A percentile compares a stretch with the other conserved stretches of the same genome.
These are phyloP conservation scores for Penicillium goetzii DNA, from an alignment of 495 filamentous ascomycete genomes.

Conservation along the genomic window DNA sequence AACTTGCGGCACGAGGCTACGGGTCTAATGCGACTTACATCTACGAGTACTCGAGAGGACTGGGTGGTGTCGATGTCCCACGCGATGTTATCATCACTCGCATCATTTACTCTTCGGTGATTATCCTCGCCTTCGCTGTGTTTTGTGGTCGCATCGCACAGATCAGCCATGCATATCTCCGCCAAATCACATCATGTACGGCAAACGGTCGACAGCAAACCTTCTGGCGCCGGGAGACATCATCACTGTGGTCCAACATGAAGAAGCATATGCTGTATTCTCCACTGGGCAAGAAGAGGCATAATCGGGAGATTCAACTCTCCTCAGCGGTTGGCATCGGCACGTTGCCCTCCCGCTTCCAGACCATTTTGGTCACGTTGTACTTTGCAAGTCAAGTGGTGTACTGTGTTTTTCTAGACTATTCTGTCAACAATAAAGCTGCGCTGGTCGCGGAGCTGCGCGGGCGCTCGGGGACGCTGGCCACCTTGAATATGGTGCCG, in stretches of 20 bases:
- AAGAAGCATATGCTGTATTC: conserved; percentile 85
- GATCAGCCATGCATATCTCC: conserved; percentile 67
- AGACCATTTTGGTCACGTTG: conserved; percentile 70
- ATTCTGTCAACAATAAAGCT: conserved; percentile 52
- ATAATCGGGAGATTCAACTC: conserved; percentile 88
- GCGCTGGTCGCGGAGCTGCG: conserved; percentile 69
- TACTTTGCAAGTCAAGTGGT: conserved; percentile 79
- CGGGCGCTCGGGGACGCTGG: conserved; percentile 81
- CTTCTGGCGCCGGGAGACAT: conserved; percentile 67
- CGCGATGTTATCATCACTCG: conserved; percentile 48
- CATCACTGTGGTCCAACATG: conserved; percentile 67
- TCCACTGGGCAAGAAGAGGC: conserved; percentile 78
- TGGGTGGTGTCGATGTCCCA: conserved; percentile 49
- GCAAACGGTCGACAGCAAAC: conserved; percentile 51
- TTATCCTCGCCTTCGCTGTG: conserved; percentile 52
- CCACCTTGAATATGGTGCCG: conserved; percentile 88
- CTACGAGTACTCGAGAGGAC: conserved; percentile 49
- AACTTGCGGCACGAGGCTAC: conserved; percentile 38
- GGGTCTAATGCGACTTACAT: conserved; percentile 47
- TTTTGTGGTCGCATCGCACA: conserved; percentile 62
- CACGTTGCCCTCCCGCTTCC: conserved; percentile 84
- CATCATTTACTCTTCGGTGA: conserved; percentile 52
- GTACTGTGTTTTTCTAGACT: conserved; percentile 77
- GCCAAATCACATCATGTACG: conserved; percentile 70
- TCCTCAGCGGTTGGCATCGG: conserved; percentile 85